Evolutionary conservation across 1,284 basidiomycete genomes (phyloP).

Genomic region (Tremellales sp.): DNA sequence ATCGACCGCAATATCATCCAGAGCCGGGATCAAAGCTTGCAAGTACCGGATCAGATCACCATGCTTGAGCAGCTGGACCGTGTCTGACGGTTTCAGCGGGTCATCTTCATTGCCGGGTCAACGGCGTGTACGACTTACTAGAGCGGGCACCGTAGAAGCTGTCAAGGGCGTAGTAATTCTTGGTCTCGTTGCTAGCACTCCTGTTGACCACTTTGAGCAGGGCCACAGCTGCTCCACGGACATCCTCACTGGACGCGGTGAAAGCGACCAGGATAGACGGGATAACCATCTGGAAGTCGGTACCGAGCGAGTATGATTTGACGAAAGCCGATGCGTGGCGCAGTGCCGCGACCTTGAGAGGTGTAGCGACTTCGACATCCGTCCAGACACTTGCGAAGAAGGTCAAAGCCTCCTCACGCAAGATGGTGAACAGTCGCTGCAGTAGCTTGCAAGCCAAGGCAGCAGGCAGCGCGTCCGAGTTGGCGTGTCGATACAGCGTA

Average conservation of each 20-base stretch:
- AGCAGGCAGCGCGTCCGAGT: slow-evolving; percentile 50
- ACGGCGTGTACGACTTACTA: slow-evolving; percentile 50
- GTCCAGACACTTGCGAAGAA: slow-evolving; percentile 75
- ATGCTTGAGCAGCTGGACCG: slow-evolving; percentile 74
- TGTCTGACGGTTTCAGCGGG: slow-evolving; percentile 47
- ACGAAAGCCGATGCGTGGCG: slow-evolving; percentile 64
- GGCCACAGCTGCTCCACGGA: slow-evolving; percentile 63
- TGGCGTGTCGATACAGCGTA: slow-evolving; percentile 61
- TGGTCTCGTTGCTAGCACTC: slow-evolving; percentile 34
- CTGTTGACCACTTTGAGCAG: slow-evolving; percentile 53
- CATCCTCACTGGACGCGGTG: slow-evolving; percentile 53
- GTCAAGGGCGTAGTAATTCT: slow-evolving; percentile 74
- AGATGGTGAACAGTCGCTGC: slow-evolving; percentile 61
- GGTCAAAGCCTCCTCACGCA: slow-evolving; percentile 68
- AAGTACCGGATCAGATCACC: slow-evolving; percentile 68
- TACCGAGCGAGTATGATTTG: slow-evolving; percentile 51
- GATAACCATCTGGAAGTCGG: slow-evolving; percentile 79
- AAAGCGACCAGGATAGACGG: slow-evolving; percentile 71
- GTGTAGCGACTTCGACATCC: slow-evolving; percentile 28
- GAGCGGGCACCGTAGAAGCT: slow-evolving; percentile 69
- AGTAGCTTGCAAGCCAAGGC: slow-evolving; percentile 59
- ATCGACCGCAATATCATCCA: slow-evolving; percentile 68
- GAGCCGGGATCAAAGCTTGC: slow-evolving; percentile 54
- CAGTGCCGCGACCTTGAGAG: slow-evolving; percentile 67
- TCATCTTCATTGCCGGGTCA: neutral